Evolutionary conservation across 2,329 filamentous ascomycete species (phyloP), one percentile per base, ranked within the genome.

Genomic region (Penicillium sp.): DNA sequence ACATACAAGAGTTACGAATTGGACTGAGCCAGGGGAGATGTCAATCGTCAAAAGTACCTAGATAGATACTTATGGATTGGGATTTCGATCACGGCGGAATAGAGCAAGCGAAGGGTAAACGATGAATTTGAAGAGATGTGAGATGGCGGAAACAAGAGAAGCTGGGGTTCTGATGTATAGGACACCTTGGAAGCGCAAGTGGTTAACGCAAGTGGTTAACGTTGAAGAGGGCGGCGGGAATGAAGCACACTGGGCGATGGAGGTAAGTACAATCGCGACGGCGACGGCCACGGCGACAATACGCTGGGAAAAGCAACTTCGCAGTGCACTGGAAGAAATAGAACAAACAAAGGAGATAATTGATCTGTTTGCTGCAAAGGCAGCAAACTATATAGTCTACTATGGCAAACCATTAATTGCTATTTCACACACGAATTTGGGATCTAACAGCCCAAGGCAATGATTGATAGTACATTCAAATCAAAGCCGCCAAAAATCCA

Each of bases 391-490:
- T 63, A 63, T 65, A 65, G 62, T 65, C 63, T 65, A 65, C 63
- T 64, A 63, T 63, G 63, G 63, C 57, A 65, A 64, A 63, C 60
- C 60, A 64, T 65, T 63, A 65, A 64, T 63, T 65, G 63, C 62
- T 65, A 65, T 65, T 65, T 65, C 62, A 65, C 63, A 65, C 62
- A 64, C 63, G 62, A 63, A 60, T 59, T 61, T 62, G 62, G 62
- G 62, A 56, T 64, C 57, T 62, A 63, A 64, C 55, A 58, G 54
- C 60, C 62, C 62, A 64, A 60, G 60, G 62, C 63, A 65, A 65
- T 65, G 63, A 65, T 63, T 65, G 63, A 65, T 65, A 64, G 61
- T 65, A 65, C 63, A 65, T 64, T 65, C 63, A 65, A 65, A 64
- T 61, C 49, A 63, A 52, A 54, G 48, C 58, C 49, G 49, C 56